Evolutionary conservation across 768 basidiomycete species (phyloP).

Genomic region (Rhizopogon salebrosus): DNA sequence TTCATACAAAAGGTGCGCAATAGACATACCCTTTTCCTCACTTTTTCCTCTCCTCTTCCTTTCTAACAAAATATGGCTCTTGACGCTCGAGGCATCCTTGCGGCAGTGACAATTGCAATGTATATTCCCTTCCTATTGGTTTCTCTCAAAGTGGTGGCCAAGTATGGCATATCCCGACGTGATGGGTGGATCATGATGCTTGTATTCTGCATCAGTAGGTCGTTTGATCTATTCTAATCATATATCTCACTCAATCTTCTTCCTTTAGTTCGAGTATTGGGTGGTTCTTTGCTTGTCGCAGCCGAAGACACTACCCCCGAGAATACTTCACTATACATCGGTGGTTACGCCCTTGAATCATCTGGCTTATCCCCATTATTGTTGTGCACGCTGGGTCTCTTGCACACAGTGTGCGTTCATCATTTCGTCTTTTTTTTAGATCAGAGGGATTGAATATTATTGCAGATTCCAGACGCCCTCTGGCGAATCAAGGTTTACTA

Average conservation of each 20-base stretch:
- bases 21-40: neutral
- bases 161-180: conserved; percentile 53
- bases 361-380: conserved; percentile 37
- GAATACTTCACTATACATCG: conserved; percentile 42
- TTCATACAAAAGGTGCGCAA: conserved; percentile 14
- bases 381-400: conserved; percentile 30
- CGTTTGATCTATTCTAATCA: neutral
- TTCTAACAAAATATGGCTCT: conserved; percentile 25
- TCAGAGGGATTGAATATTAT: conserved; percentile 2
- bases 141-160: conserved; percentile 39
- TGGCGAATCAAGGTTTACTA: conserved; percentile 7
- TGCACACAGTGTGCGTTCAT: conserved; percentile 30
- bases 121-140: conserved; percentile 52
- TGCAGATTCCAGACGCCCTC: conserved; percentile 26
- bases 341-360: conserved; percentile 41
- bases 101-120: conserved; percentile 53
- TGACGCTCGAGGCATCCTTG: conserved; percentile 43
- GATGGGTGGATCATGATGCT: conserved; percentile 68
- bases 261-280: conserved; percentile 48
- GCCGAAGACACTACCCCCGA: conserved; percentile 37
- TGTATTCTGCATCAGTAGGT: conserved; percentile 53
- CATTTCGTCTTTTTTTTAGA: neutral
- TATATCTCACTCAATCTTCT: conserved; percentile 3
- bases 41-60: conserved; percentile 1
- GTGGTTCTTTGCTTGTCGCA: conserved; percentile 52